Evolutionary conservation across 805 yeast species (phyloP).

Genomic region (Komagataella pseudopastoris): DNA sequence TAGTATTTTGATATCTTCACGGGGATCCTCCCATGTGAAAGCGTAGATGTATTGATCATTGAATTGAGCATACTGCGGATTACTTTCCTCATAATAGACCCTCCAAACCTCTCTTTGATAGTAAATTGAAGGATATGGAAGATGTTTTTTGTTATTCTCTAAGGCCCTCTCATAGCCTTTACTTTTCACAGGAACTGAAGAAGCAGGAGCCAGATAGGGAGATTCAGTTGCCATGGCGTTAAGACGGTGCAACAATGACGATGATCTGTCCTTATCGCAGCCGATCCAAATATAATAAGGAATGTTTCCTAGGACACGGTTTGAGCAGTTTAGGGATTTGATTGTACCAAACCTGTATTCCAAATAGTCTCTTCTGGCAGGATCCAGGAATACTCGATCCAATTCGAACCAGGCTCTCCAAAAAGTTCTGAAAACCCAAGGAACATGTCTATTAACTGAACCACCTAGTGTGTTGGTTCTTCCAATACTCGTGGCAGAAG

Average conservation of each 20-base stretch:
- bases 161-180: slow-evolving; percentile 76
- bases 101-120: slow-evolving; percentile 71
- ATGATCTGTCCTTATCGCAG: slow-evolving; percentile 42
- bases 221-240: slow-evolving; percentile 72
- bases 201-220: slow-evolving; percentile 61
- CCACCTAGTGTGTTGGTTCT: slow-evolving; percentile 70
- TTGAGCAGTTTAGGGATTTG: slow-evolving; percentile 58
- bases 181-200: slow-evolving; percentile 25
- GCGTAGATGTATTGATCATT: slow-evolving; percentile 74
- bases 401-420: slow-evolving; percentile 87
- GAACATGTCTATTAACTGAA: slow-evolving; percentile 50
- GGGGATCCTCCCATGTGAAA: slow-evolving; percentile 86
- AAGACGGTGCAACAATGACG: slow-evolving; percentile 35
- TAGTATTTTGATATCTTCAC: slow-evolving; percentile 61
- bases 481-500: slow-evolving; percentile 48
- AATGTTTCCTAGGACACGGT: slow-evolving; percentile 52
- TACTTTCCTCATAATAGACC: slow-evolving; percentile 64
- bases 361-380: slow-evolving; percentile 70
- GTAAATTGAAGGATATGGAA: slow-evolving; percentile 72
- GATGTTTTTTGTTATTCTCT: slow-evolving; percentile 40
- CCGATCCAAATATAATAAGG: slow-evolving; percentile 83
- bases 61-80: slow-evolving; percentile 57
- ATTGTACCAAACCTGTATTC: slow-evolving; percentile 76
- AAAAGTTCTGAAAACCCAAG: slow-evolving; percentile 68
- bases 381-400: slow-evolving; percentile 67